These are phyloP conservation scores for Candida boidinii DNA, from an alignment of 805 yeast genomes.

Conservation along the genomic window DNA sequence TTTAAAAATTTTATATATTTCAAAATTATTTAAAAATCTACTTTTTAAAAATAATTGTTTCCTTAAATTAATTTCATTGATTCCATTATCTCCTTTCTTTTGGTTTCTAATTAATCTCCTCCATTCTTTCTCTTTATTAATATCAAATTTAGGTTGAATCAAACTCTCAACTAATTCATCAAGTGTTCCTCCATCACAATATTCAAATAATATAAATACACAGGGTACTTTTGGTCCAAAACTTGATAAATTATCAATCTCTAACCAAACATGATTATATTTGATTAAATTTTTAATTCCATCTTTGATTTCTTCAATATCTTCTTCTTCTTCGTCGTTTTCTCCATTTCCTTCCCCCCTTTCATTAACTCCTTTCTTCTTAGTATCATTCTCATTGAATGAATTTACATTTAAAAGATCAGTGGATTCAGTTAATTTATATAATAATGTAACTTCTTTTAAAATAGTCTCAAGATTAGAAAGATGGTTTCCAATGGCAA, in stretches of 20 bases:
- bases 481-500: conserved; percentile 72
- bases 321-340: no score
- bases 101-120: conserved; percentile 14
- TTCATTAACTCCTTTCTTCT: no score
- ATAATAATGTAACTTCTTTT: conserved; percentile 69
- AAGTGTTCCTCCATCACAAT: conserved; percentile 81
- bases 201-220: conserved; percentile 77
- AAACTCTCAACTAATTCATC: conserved; percentile 50
- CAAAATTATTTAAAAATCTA: conserved; percentile 38
- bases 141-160: conserved; percentile 27
- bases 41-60: conserved; percentile 1
- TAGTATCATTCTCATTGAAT: no score
- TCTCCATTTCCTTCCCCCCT: no score
- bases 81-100: conserved; percentile 1
- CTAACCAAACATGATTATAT: conserved; percentile 91
- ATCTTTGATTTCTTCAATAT: no score
- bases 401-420: not conserved
- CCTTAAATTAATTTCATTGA: not conserved
- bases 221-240: conserved; percentile 50
- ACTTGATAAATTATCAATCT: conserved; percentile 42
- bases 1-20: conserved; percentile 57
- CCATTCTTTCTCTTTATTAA: conserved; percentile 27
- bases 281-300: conserved; percentile 54
- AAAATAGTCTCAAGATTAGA: conserved; percentile 62
- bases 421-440: conserved; percentile 32